Evolutionary conservation across 495 filamentous ascomycete genomes (phyloP), one percentile per base, ranked within the genome.

Genomic region (Bacidia gigantensis): DNA sequence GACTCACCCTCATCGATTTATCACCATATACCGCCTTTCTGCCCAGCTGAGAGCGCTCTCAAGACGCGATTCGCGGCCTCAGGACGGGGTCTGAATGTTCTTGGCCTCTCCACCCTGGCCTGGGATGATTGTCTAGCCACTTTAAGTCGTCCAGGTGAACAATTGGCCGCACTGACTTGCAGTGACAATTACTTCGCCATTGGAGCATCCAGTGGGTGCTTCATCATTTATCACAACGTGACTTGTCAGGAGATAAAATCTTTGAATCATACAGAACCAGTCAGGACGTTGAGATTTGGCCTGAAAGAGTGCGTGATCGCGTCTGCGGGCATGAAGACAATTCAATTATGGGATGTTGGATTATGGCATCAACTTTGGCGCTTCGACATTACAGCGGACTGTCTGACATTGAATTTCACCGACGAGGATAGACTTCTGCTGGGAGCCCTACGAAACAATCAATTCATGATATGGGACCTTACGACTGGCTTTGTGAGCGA

Each of bases 51-150:
- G 11, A 60, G 56, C 11, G 55, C 55, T 0, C 45, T 56, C 11
- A 52, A 52, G 20, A 59, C 57, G 22, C 50, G 58, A 22, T 64
- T 62, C 26, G 49, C 32, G 1, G 32, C 18, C 11, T 41, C 56
- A 2, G 32, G 32, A 0, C 63, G 61, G 7, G 55, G 51, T 0
- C 46, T 66, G 40, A 29, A 35, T 17, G 52, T 66, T 11, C 41
- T 53, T 0, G 64, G 64, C 0, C n/a, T 62, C n/a, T 50, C 54
- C n/a, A 39, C 46, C 1, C 23, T 17, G 3, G 35, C 42, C 2
- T 65, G 64, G 63, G 59, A 62, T 17, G 63, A 66, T 52, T 60
- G 63, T 26, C 42, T 64, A 17, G 56, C 60, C 0, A 63, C 57
- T 1, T 56, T 64, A 12, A 44, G 35, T 9, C 38, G 52, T 24